These are phyloP conservation scores for Flaveria floridana DNA, from an alignment of 140 eudicot genomes.

Conservation along the genomic window DNA sequence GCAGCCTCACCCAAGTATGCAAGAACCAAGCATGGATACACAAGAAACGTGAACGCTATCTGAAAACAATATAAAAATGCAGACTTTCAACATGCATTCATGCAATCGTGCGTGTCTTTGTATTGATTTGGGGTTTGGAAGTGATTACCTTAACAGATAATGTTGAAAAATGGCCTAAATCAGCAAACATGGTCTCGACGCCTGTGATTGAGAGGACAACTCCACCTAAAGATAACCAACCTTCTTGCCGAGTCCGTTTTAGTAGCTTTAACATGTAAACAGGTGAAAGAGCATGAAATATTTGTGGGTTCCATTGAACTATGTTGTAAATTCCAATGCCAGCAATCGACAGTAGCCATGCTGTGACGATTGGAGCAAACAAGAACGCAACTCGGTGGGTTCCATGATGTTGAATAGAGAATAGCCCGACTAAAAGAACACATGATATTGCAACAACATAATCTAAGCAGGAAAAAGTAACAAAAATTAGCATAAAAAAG, in stretches of 20 bases:
- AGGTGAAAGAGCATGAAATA: slow-evolving; percentile 57
- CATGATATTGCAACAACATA: slow-evolving; percentile 48
- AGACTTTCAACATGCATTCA: background rate
- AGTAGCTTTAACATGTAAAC: slow-evolving; percentile 50
- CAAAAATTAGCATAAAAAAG: background rate
- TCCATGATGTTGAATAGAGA: slow-evolving; percentile 66
- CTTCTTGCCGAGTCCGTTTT: slow-evolving; percentile 49
- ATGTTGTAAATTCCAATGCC: slow-evolving; percentile 56
- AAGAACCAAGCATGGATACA: slow-evolving; percentile 62
- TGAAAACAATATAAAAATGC: slow-evolving; percentile 27
- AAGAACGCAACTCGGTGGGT: slow-evolving; percentile 63
- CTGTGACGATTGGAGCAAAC: slow-evolving; percentile 64
- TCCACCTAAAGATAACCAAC: slow-evolving; percentile 74
- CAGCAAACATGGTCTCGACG: slow-evolving; percentile 66
- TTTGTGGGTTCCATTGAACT: slow-evolving; percentile 50
- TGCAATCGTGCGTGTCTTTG: background rate
- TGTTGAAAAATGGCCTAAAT: slow-evolving; percentile 62
- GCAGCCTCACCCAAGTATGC: slow-evolving; percentile 75
- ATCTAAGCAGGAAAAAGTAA: slow-evolving; percentile 32
- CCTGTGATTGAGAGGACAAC: slow-evolving; percentile 70
- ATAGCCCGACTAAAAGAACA: slow-evolving; percentile 49
- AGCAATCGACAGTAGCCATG: slow-evolving; percentile 59
- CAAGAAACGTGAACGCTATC: slow-evolving; percentile 60
- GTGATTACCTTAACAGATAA: slow-evolving; percentile 49
- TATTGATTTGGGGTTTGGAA: background rate